These are phyloP conservation scores for Lactarius tabidus DNA, from an alignment of 768 basidiomycete species.

Conservation along the genomic window DNA sequence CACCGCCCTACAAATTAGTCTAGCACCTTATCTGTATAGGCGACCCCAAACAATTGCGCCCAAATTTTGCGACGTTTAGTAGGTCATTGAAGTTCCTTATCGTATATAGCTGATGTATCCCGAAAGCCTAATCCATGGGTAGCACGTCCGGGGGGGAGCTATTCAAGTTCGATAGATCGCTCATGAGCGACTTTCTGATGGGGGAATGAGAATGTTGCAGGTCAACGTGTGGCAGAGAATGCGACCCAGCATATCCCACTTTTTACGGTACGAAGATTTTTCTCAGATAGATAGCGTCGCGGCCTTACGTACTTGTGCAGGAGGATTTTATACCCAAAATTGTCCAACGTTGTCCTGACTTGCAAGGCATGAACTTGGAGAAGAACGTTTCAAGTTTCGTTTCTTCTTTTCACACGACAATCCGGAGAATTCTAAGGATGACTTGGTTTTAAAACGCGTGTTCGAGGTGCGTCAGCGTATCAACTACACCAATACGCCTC, in stretches of 20 bases:
- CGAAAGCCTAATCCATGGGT: conserved; percentile 63
- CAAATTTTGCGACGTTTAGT: conserved; percentile 62
- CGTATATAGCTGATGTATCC: not conserved
- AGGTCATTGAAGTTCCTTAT: conserved; percentile 23
- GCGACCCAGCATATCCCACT: conserved; percentile 62
- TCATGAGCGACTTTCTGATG: conserved; percentile 65
- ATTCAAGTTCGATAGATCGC: conserved; percentile 60
- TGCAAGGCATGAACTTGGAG: conserved; percentile 58
- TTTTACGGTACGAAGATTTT: conserved; percentile 45
- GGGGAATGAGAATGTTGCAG: conserved; percentile 60
- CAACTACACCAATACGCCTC: not conserved
- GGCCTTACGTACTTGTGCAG: conserved; percentile 30
- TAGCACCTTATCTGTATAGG: conserved; percentile 77
- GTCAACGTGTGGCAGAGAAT: conserved; percentile 73
- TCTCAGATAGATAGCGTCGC: not conserved
- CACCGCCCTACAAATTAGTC: conserved; percentile 32
- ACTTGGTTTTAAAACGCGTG: conserved; percentile 55
- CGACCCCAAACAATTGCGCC: conserved; percentile 72
- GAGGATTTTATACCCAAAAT: conserved; percentile 54
- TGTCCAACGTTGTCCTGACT: conserved; percentile 48
- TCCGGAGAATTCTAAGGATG: conserved; percentile 55
- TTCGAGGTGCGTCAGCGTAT: conserved; percentile 50
- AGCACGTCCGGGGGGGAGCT: conserved; percentile 49
- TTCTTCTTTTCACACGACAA: conserved; percentile 66
- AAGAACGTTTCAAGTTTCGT: no score